A percentile compares a stretch with the other conserved stretches of the same genome.
Conservation (phyloP, 768 basidiomycete genomes). For the Pleurotus citrinopileatus region DNA sequence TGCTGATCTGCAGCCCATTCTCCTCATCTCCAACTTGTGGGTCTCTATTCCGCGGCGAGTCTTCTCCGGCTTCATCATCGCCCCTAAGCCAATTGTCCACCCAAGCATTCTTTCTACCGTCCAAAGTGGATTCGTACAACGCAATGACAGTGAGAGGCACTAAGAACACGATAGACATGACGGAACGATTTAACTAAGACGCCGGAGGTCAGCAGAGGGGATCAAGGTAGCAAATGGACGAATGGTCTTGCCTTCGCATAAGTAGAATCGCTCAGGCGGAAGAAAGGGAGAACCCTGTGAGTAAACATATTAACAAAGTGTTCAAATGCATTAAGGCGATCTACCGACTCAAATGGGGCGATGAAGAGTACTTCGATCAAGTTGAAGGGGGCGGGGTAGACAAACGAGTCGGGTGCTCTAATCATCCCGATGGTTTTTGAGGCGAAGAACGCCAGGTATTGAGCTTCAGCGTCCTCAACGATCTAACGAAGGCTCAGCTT, state of each 20-base stretch:
- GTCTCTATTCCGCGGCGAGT: constrained; percentile 51
- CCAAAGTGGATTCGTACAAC: constrained; percentile 63
- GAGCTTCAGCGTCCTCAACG: constrained; percentile 80
- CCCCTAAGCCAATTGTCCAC: constrained; percentile 65
- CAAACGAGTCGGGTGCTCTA: constrained; percentile 78
- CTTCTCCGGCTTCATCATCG: constrained; percentile 55
- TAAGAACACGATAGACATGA: constrained; percentile 83
- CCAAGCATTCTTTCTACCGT: constrained; percentile 53
- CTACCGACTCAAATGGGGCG: constrained; percentile 81
- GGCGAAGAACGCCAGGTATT: constrained; percentile 90
- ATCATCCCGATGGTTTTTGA: constrained; percentile 84
- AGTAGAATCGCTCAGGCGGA: constrained; percentile 40
- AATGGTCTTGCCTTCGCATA: constrained; percentile 53
- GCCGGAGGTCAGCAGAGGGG: constrained; percentile 5
- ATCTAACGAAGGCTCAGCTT: constrained; percentile 40
- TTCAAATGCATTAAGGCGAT: neutral
- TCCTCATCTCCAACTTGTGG: constrained; percentile 57
- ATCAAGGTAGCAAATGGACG: neutral
- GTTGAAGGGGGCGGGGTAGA: constrained; percentile 94
- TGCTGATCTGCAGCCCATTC: constrained; percentile 63
- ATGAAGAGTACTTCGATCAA: constrained; percentile 77
- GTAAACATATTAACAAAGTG: constrained; percentile 4
- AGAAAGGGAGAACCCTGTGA: constrained; percentile 38
- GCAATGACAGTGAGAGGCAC: constrained; percentile 74
- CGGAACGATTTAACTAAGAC: constrained; percentile 71